phyloP scores from a whole-genome alignment of 306 rosid genomes.

The Rubus idaeus region DNA sequence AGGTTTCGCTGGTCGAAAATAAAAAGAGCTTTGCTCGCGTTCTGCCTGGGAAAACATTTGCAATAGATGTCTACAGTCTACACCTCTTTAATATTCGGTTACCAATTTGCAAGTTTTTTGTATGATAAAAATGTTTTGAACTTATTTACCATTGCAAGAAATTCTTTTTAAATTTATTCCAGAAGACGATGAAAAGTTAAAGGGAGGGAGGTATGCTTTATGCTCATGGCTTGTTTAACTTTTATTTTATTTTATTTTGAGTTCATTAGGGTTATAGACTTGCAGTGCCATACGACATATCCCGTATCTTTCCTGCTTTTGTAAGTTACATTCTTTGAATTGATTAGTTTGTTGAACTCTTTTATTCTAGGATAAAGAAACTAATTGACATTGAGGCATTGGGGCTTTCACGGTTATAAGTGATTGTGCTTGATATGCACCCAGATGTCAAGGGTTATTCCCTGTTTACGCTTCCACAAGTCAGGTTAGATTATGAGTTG shows the following conservation, averaged over 20 bases:
- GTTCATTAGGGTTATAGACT: slow-evolving; percentile 9
- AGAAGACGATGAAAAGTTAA: neutral
- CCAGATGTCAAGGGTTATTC: slow-evolving; percentile 92
- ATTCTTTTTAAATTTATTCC: neutral
- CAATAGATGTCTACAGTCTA: neutral
- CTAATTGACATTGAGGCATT: slow-evolving; percentile 79
- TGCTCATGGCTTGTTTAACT: neutral
- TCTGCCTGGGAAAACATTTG: neutral
- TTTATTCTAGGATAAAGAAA: slow-evolving; percentile 69
- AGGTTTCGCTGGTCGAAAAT: neutral
- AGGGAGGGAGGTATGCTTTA: neutral
- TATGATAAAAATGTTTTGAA: no score
- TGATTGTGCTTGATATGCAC: slow-evolving; percentile 66
- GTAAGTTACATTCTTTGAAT: neutral
- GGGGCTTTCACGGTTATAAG: slow-evolving; percentile 71
- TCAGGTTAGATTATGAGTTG: slow-evolving; percentile 55
- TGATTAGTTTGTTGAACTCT: neutral
- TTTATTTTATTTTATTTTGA: neutral
- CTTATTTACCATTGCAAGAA: no score
- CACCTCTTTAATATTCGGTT: no score
- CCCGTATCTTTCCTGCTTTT: neutral
- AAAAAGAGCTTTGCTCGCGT: neutral
- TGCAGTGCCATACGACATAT: neutral
- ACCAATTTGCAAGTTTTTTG: no score
- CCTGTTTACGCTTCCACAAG: slow-evolving; percentile 86